Evolutionary conservation across 208 protist species (phyloP).

Genomic region (Tetramitus jugosus): DNA sequence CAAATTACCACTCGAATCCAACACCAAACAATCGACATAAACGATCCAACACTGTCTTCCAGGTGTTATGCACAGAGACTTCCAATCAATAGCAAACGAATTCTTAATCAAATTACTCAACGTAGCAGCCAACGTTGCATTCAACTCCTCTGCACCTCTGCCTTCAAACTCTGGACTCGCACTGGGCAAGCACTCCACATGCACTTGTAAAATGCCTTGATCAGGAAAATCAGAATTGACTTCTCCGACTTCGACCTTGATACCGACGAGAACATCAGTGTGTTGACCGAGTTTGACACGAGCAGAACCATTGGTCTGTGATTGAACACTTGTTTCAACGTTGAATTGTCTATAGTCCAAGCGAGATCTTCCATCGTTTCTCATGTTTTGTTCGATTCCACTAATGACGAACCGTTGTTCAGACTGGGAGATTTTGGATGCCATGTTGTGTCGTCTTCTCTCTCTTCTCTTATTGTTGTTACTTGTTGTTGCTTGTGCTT

Average conservation of each 20-base stretch:
- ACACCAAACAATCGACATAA: slow-evolving; percentile 24
- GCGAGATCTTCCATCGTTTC: slow-evolving; percentile 16
- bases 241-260: slow-evolving; percentile 21
- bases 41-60: slow-evolving; percentile 27
- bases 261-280: slow-evolving; percentile 23
- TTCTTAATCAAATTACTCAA: background rate
- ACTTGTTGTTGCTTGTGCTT: too few relatives aligned
- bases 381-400: slow-evolving; percentile 15
- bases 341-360: slow-evolving; percentile 16
- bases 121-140: background rate
- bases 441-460: too few relatives aligned
- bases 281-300: slow-evolving; percentile 6
- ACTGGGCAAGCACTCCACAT: slow-evolving; percentile 8
- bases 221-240: background rate
- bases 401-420: slow-evolving; percentile 20
- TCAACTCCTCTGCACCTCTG: slow-evolving; percentile 14
- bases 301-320: slow-evolving; percentile 5
- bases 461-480: too few relatives aligned
- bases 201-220: background rate
- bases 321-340: slow-evolving; percentile 6
- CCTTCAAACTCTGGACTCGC: background rate
- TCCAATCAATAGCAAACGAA: slow-evolving; percentile 9
- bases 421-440: slow-evolving; percentile 1
- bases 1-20: slow-evolving; percentile 25
- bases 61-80: background rate